phyloP scores from a whole-genome alignment of 1,284 basidiomycete species.

The Melampsora larici-populina region DNA sequence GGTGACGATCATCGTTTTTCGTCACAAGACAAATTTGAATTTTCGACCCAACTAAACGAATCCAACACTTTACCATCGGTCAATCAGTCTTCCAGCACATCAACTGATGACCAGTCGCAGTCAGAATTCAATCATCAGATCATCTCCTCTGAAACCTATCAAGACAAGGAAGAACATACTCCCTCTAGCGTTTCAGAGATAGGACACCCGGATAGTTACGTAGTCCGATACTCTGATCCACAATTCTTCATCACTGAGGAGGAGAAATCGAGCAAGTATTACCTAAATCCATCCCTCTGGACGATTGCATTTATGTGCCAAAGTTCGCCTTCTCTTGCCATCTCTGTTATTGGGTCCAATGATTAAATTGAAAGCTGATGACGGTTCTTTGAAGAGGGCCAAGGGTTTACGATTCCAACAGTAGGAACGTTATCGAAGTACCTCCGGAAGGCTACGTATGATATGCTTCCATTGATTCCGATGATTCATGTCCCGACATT shows the following conservation, averaged over 20 bases:
- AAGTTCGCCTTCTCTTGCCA: too few relatives aligned
- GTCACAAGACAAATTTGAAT: not conserved
- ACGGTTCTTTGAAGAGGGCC: conserved; percentile 15
- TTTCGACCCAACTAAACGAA: not conserved
- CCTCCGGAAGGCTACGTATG: conserved; percentile 8
- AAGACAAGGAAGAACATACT: not conserved
- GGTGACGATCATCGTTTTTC: not conserved
- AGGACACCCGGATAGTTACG: not conserved
- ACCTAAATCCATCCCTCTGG: conserved; percentile 24
- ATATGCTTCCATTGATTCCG: conserved; percentile 27
- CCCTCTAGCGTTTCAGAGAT: not conserved
- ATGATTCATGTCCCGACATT: conserved; percentile 40
- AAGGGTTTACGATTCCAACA: conserved; percentile 22
- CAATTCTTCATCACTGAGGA: conserved; percentile 31
- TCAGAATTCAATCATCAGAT: not conserved
- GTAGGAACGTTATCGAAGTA: conserved; percentile 13
- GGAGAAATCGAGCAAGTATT: not conserved
- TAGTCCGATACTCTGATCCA: not conserved
- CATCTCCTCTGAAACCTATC: not conserved
- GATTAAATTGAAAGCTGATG: not conserved
- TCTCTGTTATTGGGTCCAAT: too few relatives aligned
- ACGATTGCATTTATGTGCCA: not conserved
- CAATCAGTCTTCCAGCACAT: not conserved
- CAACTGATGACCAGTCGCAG: not conserved
- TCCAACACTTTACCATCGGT: not conserved